These are phyloP conservation scores for Populus euphratica DNA, from an alignment of 345 rosid genomes.

Conservation along the genomic window DNA sequence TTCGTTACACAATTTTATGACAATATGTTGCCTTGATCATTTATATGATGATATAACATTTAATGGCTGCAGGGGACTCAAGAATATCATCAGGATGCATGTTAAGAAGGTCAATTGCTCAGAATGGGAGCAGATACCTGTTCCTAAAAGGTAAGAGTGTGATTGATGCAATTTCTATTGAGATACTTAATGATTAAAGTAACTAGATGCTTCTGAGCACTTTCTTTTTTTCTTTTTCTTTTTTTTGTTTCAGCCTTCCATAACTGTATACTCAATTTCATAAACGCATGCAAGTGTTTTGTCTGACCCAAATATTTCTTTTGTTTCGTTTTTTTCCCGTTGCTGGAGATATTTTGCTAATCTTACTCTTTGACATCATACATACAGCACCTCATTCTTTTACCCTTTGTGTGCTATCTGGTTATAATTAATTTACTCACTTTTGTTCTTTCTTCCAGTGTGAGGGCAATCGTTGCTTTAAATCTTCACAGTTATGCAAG, in stretches of 20 bases:
- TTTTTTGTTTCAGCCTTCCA: neutral
- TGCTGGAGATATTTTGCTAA: neutral
- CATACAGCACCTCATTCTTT: neutral
- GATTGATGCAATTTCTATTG: neutral
- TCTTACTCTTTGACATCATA: neutral
- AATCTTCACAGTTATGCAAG: conserved; percentile 91
- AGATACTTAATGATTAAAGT: neutral
- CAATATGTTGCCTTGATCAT: neutral
- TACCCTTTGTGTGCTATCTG: neutral
- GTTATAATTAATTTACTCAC: neutral
- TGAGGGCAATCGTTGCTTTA: conserved; percentile 86
- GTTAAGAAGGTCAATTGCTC: conserved; percentile 72
- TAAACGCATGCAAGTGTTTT: neutral
- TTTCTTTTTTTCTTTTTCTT: neutral
- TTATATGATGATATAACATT: conserved; percentile 7
- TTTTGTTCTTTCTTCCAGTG: conserved; percentile 38
- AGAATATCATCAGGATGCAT: conserved; percentile 75
- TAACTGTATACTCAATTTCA: neutral
- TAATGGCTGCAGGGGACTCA: conserved; percentile 67
- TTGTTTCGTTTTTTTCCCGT: neutral
- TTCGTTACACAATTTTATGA: neutral
- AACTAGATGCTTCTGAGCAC: neutral
- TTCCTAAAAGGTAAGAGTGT: conserved; percentile 73
- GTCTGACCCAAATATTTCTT: neutral
- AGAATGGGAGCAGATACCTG: conserved; percentile 83